Evolutionary conservation across 2,329 filamentous ascomycete genomes (phyloP), one percentile per base, ranked within the genome.

Genomic region (Colletotrichum sojae): DNA sequence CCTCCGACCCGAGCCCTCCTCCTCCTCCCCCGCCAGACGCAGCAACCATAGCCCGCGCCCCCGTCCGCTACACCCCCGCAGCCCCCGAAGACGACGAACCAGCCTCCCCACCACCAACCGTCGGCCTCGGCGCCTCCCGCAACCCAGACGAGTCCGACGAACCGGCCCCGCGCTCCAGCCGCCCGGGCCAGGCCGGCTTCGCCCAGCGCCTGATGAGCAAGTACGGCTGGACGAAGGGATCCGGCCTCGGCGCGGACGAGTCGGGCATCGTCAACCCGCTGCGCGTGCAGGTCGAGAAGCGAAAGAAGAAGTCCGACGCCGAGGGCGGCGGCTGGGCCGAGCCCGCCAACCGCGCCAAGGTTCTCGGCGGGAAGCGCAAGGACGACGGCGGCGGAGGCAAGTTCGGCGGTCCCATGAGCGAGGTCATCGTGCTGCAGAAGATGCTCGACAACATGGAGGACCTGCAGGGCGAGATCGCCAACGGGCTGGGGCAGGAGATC

Each of bases 221-320:
- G 78, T 96, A 97, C 81, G 96, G 96, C 63, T 98, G 95, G 93
- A 91, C 90, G 43, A 92, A 95, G 76, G 96, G 96, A 25, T 88
- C 91, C 71, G 96, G 96, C 20, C 89, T 99, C 4, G 96, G 96
- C 73, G 94, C 94, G 16, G 88, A 91, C 71, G 90, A 90, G 39
- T 90, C 90, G 25, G 96, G 96, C 70, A 98, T 99, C 74, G 86
- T 94, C 62, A 93, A 94, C 22, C 93, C 95, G 5, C 84, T 99
- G 4, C 90, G 90, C 54, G 92, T 95, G 27, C 90, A 97, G 75
- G 88, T 95, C n/a, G 91, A 96, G 75, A 97, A 96, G 82, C 88
- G 92, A 39, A 93, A 94, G 79, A 94, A 94, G 81, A 90, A 89
- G 71, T 86, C 92, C 0, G 93, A 95, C 77, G 88, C 91, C 6